Percentiles rank a stretch among this genome's conserved stretches.
These are phyloP conservation scores for Claviceps maximensis DNA, from an alignment of 2,329 filamentous ascomycete genomes.

Conservation along the genomic window DNA sequence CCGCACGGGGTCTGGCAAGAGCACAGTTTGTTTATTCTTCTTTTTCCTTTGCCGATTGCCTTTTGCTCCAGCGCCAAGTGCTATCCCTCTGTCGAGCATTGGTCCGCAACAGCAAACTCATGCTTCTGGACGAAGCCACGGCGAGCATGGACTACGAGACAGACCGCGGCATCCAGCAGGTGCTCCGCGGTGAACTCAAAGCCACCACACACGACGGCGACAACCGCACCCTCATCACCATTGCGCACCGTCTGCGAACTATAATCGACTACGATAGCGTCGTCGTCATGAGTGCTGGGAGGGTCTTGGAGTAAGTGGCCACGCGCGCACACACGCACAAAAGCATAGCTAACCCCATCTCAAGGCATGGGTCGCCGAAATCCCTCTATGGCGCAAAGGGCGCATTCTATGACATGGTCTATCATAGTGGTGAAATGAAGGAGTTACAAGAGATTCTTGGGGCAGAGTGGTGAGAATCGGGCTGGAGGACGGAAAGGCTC, in stretches of 20 bases:
- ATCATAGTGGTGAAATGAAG: slow-evolving; percentile 39
- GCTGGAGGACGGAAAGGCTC: too few species aligned
- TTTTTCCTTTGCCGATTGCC: neutral
- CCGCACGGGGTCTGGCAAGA: slow-evolving; percentile 72
- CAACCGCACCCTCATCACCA: slow-evolving; percentile 41
- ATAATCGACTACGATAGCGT: slow-evolving; percentile 48
- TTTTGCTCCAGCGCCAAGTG: slow-evolving; percentile 34
- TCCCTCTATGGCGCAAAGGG: slow-evolving; percentile 32
- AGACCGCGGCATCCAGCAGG: slow-evolving; percentile 11
- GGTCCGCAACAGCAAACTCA: slow-evolving; percentile 35
- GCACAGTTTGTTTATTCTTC: slow-evolving; percentile 34
- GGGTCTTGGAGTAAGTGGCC: slow-evolving; percentile 6
- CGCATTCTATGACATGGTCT: slow-evolving; percentile 41
- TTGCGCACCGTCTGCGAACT: slow-evolving; percentile 43
- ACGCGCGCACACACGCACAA: too few species aligned
- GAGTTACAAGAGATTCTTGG: slow-evolving; percentile 27
- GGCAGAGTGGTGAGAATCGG: neutral
- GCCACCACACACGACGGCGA: slow-evolving; percentile 25
- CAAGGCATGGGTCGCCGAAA: slow-evolving; percentile 31
- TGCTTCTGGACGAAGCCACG: neutral
- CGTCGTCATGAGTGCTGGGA: slow-evolving; percentile 33
- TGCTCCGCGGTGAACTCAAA: slow-evolving; percentile 22
- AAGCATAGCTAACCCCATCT: neutral
- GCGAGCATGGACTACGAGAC: neutral
- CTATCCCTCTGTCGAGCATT: slow-evolving; percentile 44